phyloP scores from a whole-genome alignment of 2,329 filamentous ascomycete genomes.

The Uncinocarpus reesii region DNA sequence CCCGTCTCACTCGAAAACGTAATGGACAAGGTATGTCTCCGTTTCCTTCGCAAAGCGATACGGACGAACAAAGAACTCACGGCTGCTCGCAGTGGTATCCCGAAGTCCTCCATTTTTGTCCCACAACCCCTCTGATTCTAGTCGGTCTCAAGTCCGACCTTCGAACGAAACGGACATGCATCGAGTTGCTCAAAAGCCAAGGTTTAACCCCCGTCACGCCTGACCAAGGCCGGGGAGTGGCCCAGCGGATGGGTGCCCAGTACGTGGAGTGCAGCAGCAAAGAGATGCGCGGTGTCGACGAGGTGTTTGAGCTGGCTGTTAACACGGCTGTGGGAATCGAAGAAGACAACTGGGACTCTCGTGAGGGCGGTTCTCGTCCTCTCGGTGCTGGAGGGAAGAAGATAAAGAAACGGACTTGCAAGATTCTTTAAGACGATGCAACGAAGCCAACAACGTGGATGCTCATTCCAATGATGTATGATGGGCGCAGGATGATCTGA shows the following conservation, averaged over 20 bases:
- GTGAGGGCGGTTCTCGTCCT: slow-evolving; percentile 36
- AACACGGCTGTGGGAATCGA: slow-evolving; percentile 79
- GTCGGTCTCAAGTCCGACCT: slow-evolving; percentile 96
- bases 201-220: slow-evolving; percentile 88
- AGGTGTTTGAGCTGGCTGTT: slow-evolving; percentile 89
- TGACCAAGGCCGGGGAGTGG: slow-evolving; percentile 78
- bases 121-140: slow-evolving; percentile 89
- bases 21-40: slow-evolving; percentile 77
- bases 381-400: slow-evolving; percentile 41
- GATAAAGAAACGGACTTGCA: slow-evolving; percentile 78
- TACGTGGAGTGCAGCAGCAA: slow-evolving; percentile 99
- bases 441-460: too few relatives aligned
- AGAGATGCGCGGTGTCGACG: slow-evolving; percentile 90
- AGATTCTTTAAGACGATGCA: slow-evolving; percentile 53
- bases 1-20: slow-evolving; percentile 97
- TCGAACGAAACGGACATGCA: slow-evolving; percentile 88
- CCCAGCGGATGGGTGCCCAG: slow-evolving; percentile 82
- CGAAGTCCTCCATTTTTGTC: slow-evolving; percentile 97
- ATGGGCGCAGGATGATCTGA: slow-evolving; percentile 7
- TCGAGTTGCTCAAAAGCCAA: slow-evolving; percentile 97
- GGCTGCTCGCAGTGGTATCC: slow-evolving; percentile 71
- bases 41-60: neutral
- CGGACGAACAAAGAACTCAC: slow-evolving; percentile 9
- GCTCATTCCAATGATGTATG: slow-evolving; percentile 6
- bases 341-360: slow-evolving; percentile 42